These are phyloP conservation scores for Gamsiella multidivaricata DNA, from an alignment of 192 early-diverging fungal species.

Conservation along the genomic window DNA sequence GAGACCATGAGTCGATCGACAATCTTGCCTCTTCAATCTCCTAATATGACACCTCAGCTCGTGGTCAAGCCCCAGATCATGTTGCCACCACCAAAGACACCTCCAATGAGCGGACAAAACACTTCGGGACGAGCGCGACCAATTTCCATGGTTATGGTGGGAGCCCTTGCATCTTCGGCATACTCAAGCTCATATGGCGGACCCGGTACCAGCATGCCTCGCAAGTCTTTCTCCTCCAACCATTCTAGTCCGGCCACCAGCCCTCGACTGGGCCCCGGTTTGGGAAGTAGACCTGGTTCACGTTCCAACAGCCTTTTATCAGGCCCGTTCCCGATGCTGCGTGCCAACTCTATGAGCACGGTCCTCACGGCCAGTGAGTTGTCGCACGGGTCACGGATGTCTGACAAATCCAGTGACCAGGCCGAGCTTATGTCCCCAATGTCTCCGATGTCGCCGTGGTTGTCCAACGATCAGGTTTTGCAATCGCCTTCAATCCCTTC, in stretches of 20 bases:
- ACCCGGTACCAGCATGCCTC: neutral
- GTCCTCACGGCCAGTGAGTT: constrained; percentile 1
- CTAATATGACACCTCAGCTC: constrained; percentile 37
- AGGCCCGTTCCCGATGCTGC: constrained; percentile 32
- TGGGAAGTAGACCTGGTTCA: constrained; percentile 5
- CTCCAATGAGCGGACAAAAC: constrained; percentile 48
- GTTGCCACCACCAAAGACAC: constrained; percentile 45
- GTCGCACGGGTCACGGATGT: neutral
- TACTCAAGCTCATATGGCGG: constrained; percentile 31
- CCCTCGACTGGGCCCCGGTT: constrained; percentile 36
- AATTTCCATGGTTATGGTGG: constrained; percentile 39
- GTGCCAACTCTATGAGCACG: constrained; percentile 30
- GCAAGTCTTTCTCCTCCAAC: constrained; percentile 36
- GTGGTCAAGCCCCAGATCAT: constrained; percentile 53
- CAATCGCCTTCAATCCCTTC: constrained; percentile 39
- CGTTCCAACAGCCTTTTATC: constrained; percentile 45
- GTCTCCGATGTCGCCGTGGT: constrained; percentile 24
- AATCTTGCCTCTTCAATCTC: constrained; percentile 29
- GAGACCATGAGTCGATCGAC: constrained; percentile 38
- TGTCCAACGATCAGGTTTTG: neutral
- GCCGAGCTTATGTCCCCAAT: constrained; percentile 13
- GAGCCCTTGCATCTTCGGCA: constrained; percentile 9
- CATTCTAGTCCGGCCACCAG: constrained; percentile 47
- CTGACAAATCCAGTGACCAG: neutral
- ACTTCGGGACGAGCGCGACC: constrained; percentile 37